phyloP scores from a whole-genome alignment of 352 stramenopile genomes.

The Phytophthora ohioensis region DNA sequence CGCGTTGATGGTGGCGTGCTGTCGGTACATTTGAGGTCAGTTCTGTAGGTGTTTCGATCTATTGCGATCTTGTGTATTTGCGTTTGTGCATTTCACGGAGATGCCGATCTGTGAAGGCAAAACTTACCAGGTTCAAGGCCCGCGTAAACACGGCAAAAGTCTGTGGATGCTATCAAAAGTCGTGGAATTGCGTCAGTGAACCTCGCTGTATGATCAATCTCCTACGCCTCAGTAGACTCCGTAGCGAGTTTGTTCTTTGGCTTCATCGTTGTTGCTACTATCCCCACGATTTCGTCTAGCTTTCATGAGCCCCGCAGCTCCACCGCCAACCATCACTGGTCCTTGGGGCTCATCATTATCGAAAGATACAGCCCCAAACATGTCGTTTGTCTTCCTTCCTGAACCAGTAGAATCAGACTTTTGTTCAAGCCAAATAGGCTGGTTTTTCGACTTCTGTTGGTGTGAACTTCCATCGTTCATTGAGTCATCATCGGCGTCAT shows the following conservation, averaged over 20 bases:
- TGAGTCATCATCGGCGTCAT: slow-evolving; percentile 35
- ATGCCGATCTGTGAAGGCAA: too few relatives aligned
- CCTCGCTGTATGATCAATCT: neutral
- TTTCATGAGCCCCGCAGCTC: slow-evolving; percentile 73
- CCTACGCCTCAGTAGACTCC: slow-evolving; percentile 21
- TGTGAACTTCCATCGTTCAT: slow-evolving; percentile 53
- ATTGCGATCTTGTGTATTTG: too few relatives aligned
- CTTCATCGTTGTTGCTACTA: slow-evolving; percentile 56
- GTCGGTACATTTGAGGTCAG: too few relatives aligned
- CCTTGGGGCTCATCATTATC: slow-evolving; percentile 44
- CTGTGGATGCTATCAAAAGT: slow-evolving; percentile 2
- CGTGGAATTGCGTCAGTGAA: slow-evolving; percentile 7
- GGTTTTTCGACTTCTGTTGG: slow-evolving; percentile 30
- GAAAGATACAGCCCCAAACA: slow-evolving; percentile 29
- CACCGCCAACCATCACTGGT: slow-evolving; percentile 50
- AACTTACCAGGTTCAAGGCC: neutral
- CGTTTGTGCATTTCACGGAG: too few relatives aligned
- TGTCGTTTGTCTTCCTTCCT: slow-evolving; percentile 36
- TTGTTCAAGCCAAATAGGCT: slow-evolving; percentile 72
- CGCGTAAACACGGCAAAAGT: slow-evolving; percentile 4
- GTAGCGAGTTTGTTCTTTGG: slow-evolving; percentile 23
- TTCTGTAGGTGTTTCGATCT: too few relatives aligned
- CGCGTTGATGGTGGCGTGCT: too few relatives aligned
- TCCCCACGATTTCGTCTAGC: slow-evolving; percentile 62
- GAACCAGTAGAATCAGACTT: slow-evolving; percentile 8